phyloP scores from a whole-genome alignment of 352 stramenopile species.

The Globisporangium spinosum region DNA sequence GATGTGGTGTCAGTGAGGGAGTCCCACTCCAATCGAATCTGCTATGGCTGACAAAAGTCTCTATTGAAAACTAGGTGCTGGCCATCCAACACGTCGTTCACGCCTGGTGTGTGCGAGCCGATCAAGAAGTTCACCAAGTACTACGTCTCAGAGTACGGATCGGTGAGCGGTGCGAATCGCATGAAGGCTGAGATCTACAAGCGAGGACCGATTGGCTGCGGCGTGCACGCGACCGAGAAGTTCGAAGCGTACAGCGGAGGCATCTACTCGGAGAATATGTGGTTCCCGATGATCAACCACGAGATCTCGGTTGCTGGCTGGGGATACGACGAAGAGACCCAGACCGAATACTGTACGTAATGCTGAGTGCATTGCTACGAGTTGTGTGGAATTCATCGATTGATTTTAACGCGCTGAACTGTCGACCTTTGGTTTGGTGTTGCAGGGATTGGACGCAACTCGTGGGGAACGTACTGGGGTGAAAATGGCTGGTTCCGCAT shows the following conservation, averaged over 20 bases:
- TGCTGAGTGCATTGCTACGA: background rate
- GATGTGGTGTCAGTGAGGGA: background rate
- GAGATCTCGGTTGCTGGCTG: slow-evolving; percentile 89
- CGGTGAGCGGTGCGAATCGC: slow-evolving; percentile 73
- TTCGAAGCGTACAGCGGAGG: slow-evolving; percentile 78
- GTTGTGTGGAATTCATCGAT: background rate
- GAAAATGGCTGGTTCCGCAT: slow-evolving; percentile 92
- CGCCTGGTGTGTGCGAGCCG: slow-evolving; percentile 72
- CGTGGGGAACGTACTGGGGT: slow-evolving; percentile 90
- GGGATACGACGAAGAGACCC: slow-evolving; percentile 81
- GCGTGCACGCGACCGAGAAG: slow-evolving; percentile 82
- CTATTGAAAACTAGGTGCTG: slow-evolving; percentile 46
- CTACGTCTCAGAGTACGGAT: slow-evolving; percentile 89
- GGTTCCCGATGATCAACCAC: slow-evolving; percentile 84
- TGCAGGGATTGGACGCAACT: slow-evolving; percentile 88
- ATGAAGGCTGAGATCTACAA: slow-evolving; percentile 94
- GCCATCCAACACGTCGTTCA: slow-evolving; percentile 87
- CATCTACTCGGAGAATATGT: slow-evolving; percentile 83
- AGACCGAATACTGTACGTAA: slow-evolving; percentile 86
- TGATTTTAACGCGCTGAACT: background rate
- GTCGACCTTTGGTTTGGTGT: slow-evolving; percentile 8
- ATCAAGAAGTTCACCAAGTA: slow-evolving; percentile 89
- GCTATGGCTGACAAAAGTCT: background rate
- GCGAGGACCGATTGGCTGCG: slow-evolving; percentile 87
- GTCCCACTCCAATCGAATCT: background rate